Evolutionary conservation across 176 grass and related monocot genomes (phyloP).

Genomic region (Raddia distichophylla): DNA sequence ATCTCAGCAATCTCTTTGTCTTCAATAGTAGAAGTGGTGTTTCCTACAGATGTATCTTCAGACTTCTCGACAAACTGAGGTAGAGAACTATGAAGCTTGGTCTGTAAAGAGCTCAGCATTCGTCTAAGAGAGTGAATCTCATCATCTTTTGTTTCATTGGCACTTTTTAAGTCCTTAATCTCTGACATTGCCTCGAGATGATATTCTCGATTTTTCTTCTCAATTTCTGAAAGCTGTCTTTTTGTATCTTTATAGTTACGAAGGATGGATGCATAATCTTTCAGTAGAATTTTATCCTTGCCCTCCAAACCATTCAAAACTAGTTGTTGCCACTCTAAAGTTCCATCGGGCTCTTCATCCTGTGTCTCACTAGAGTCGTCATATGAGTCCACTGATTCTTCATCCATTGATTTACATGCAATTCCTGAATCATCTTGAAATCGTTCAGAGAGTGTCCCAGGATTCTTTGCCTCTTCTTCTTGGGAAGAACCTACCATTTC

Average conservation of each 20-base stretch:
- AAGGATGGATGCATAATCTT: constrained; percentile 52
- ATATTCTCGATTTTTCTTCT: constrained; percentile 52
- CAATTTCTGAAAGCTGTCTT: constrained; percentile 53
- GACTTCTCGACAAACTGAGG: constrained; percentile 43
- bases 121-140: constrained; percentile 64
- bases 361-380: constrained; percentile 1
- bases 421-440: constrained; percentile 19
- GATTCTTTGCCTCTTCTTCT: constrained; percentile 19
- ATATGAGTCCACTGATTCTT: constrained; percentile 20
- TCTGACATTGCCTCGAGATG: constrained; percentile 56
- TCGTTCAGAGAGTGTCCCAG: neutral
- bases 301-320: constrained; percentile 43
- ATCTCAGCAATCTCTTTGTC: constrained; percentile 50
- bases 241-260: constrained; percentile 60
- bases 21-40: constrained; percentile 31
- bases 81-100: constrained; percentile 41
- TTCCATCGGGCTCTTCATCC: constrained; percentile 33
- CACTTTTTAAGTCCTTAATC: constrained; percentile 63
- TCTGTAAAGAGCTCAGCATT: constrained; percentile 71
- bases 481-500: constrained; percentile 25
- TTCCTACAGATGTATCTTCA: constrained; percentile 49
- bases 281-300: constrained; percentile 43
- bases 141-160: constrained; percentile 65
- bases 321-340: constrained; percentile 28
- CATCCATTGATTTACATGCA: constrained; percentile 22